Base-by-base conservation (phyloP, 108 stramenopile genomes). In the Schizochytrium sp. region DNA sequence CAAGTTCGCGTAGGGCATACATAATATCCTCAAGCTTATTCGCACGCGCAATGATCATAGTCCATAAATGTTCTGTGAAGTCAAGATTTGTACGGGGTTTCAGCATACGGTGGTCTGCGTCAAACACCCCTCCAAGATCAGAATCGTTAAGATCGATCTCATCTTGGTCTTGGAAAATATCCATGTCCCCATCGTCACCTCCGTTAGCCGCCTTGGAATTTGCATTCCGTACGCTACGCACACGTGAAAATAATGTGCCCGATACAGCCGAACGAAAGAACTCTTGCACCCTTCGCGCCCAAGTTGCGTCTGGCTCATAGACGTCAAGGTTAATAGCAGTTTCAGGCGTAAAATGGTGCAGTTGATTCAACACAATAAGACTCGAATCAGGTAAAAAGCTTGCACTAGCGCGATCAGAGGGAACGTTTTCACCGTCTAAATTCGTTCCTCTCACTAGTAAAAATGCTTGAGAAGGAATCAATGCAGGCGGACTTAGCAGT, bases 21-120 rank as follows among this genome's bases (percentile, higher is more conserved):
- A 83, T 10, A 40, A 83, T 55, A 10, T 83, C 50, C 0, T 83
- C 76, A 53, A 83, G 53, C 8, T 10, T 10, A 5, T 55, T 40
- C 8, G 76, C 76, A 28, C 76, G 53, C 38, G 55, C 76, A 10
- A 83, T 55, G 47, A 83, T 55, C 1, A n/a, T 12, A 10, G 13
- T 10, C 76, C 76, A 83, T 19, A 83, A 2, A 42, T 83, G 76
- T 53, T 83, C 76, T 5, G 76, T 83, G 28, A 83, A 83, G 47
- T 83, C 76, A 10, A 83, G 76, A 42, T 83, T 55, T 5, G 76
- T 69, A 44, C 64, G 64, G 42, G 64, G 42, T 15, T 38, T 12
- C 12, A 69, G 64, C 28, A 69, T 44, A 38, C 64, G 64, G 44
- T 69, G 64, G 12, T 44, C 64, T 7, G 64, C 42, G 10, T 69